These are phyloP conservation scores for Lanmaoa pseudosensibilis DNA, from an alignment of 768 basidiomycete species.

Conservation along the genomic window DNA sequence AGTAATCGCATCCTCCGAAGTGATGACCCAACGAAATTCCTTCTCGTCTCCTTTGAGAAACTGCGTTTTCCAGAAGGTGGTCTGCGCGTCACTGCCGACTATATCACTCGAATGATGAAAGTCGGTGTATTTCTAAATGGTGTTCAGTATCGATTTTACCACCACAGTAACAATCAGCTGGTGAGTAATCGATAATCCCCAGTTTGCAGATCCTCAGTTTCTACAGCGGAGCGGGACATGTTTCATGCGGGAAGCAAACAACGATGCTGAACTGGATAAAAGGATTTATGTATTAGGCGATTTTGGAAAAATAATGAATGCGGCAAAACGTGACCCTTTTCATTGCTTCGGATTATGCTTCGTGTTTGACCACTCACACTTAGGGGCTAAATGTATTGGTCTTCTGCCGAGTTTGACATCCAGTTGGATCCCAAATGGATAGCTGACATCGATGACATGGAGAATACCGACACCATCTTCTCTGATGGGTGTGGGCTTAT, in stretches of 20 bases:
- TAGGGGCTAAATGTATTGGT: conserved; percentile 70
- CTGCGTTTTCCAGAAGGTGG: conserved; percentile 57
- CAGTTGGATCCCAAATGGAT: conserved; percentile 48
- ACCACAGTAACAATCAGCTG: conserved; percentile 70
- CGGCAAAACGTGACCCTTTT: conserved; percentile 53
- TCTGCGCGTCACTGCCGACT: conserved; percentile 50
- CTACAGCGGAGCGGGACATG: conserved; percentile 61
- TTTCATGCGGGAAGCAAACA: conserved; percentile 55
- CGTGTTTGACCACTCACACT: not conserved
- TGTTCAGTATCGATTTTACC: conserved; percentile 65
- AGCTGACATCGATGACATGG: conserved; percentile 60
- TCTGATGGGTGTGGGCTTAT: conserved; percentile 73
- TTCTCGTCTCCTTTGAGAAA: conserved; percentile 52
- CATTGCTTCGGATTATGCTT: not conserved
- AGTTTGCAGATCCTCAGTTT: not conserved
- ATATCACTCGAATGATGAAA: conserved; percentile 55
- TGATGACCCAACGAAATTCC: conserved; percentile 58
- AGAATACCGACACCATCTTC: conserved; percentile 55
- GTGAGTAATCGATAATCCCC: conserved; percentile 33
- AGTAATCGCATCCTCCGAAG: conserved; percentile 58
- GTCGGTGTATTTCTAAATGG: conserved; percentile 57
- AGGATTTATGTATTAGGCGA: conserved; percentile 59
- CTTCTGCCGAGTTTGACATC: conserved; percentile 58
- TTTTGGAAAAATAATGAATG: conserved; percentile 59
- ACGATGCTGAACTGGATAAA: conserved; percentile 56